Evolutionary conservation across 129 eudicot genomes (phyloP), one percentile per base, ranked within the genome.

Genomic region (Flaveria trinervia): DNA sequence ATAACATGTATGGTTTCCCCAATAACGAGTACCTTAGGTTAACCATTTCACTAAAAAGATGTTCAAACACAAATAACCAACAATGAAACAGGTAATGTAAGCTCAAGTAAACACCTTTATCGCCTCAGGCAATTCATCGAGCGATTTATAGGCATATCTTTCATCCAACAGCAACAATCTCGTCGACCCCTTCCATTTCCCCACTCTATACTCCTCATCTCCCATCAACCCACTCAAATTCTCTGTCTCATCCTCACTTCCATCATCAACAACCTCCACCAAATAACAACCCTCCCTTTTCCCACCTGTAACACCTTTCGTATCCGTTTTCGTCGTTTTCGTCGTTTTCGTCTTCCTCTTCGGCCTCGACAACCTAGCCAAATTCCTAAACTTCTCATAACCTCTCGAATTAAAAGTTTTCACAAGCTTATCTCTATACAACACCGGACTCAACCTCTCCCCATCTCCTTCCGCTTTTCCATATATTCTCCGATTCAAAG

Each of bases 161-260:
- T 94, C 97, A 83, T 94, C 98, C 86, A 94, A 83, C 68, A 94
- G 87, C 84, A 94, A 73, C 80, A 94, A 88, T 74, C 98, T 81
- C 0, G 98, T 94, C 6, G 98, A 83, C 0, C 97, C 93, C 75
- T 81, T 83, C 98, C 98, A 94, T 30, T 82, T 89, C 54, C 79
- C 70, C 61, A 82, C 61, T 66, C 76, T 77, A 56, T 80, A 83
- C 20, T 68, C 89, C 3, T 0, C 65, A 13, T 93, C 92, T 33
- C 98, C 98, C 49, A 90, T 75, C 81, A 93, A 83, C 33, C 90
- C 85, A 73, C 95, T 85, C 81, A 88, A 62, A 82, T 85, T 91
- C 72, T 80, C 88, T 46, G 74, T 84, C 64, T 81, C 86, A 52
- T 67, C 68, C 1, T 43, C 69, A 28, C 71, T 71, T 20, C 25